phyloP scores from a whole-genome alignment of 2,329 filamentous ascomycete genomes.

The Magnaporthiopsis rhizophila region DNA sequence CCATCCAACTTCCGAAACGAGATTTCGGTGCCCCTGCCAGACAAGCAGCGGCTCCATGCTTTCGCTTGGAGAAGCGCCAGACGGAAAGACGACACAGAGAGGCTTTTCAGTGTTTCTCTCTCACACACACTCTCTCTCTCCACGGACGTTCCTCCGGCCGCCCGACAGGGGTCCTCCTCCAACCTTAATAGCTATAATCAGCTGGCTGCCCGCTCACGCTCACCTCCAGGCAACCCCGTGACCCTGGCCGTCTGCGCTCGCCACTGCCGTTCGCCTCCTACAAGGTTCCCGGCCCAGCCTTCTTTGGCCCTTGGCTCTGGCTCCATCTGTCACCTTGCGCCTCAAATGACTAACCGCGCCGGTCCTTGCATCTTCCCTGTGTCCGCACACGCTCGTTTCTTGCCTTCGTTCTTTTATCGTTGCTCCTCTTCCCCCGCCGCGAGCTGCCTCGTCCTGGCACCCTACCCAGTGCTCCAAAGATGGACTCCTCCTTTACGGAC shows the following conservation, averaged over 20 bases:
- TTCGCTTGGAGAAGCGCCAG: constrained; percentile 4
- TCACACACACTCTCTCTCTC: too few relatives aligned
- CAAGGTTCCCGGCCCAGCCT: neutral
- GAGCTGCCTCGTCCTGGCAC: constrained; percentile 8
- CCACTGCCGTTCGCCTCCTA: constrained; percentile 7
- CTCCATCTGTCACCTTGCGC: constrained; percentile 12
- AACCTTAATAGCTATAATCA: constrained; percentile 1
- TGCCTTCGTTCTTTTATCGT: constrained; percentile 14
- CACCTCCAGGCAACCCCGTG: neutral
- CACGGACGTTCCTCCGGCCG: neutral
- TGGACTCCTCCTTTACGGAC: constrained; percentile 40
- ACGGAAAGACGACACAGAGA: neutral
- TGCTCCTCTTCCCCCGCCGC: constrained; percentile 15
- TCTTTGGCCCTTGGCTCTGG: constrained; percentile 3
- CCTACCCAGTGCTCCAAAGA: constrained; percentile 19
- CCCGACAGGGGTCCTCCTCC: neutral
- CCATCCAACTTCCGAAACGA: constrained; percentile 8
- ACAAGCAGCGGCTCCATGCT: constrained; percentile 3
- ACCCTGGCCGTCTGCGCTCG: constrained; percentile 6
- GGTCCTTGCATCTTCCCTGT: constrained; percentile 19
- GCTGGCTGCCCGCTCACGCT: neutral
- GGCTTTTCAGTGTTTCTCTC: constrained; percentile 2
- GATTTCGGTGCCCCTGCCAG: constrained; percentile 1
- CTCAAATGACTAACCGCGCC: constrained; percentile 27
- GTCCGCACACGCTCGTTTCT: constrained; percentile 17